phyloP scores from a whole-genome alignment of 2,329 filamentous ascomycete genomes.

The Ophiostoma novo-ulmi region DNA sequence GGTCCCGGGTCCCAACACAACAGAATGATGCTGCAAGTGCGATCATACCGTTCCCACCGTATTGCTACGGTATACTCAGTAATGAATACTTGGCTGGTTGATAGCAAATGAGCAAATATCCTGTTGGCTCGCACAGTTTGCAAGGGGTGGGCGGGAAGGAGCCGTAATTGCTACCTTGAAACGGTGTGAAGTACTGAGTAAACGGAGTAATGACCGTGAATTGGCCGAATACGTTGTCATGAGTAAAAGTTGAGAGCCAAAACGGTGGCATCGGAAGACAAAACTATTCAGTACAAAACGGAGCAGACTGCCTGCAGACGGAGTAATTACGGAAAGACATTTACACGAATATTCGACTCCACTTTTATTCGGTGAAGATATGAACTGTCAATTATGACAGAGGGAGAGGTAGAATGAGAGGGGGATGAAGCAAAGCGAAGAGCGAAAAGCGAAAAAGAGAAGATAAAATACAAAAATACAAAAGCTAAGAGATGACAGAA shows the following conservation, averaged over 20 bases:
- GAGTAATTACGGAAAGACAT: background rate
- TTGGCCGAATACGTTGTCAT: background rate
- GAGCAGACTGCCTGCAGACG: background rate
- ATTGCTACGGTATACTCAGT: background rate
- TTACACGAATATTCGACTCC: background rate
- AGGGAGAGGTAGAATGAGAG: background rate
- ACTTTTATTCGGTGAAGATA: background rate
- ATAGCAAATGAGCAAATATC: background rate
- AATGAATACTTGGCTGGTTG: background rate
- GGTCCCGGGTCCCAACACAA: background rate
- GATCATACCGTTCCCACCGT: slow-evolving; percentile 7
- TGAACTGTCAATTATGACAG: slow-evolving; percentile 1
- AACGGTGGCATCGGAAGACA: background rate
- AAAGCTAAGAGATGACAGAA: background rate
- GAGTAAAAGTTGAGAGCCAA: background rate
- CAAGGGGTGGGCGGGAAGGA: background rate
- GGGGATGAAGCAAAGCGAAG: background rate
- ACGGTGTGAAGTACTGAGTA: background rate
- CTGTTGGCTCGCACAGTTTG: background rate
- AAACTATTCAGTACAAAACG: background rate
- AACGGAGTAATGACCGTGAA: background rate
- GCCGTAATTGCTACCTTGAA: background rate
- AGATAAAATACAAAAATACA: background rate
- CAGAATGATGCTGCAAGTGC: slow-evolving; percentile 2
- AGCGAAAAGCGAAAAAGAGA: background rate